A percentile compares a stretch with the other conserved stretches of the same genome.
Evolutionary conservation across 331 rosid genomes (phyloP).

Genomic region (Quercus tomentella): DNA sequence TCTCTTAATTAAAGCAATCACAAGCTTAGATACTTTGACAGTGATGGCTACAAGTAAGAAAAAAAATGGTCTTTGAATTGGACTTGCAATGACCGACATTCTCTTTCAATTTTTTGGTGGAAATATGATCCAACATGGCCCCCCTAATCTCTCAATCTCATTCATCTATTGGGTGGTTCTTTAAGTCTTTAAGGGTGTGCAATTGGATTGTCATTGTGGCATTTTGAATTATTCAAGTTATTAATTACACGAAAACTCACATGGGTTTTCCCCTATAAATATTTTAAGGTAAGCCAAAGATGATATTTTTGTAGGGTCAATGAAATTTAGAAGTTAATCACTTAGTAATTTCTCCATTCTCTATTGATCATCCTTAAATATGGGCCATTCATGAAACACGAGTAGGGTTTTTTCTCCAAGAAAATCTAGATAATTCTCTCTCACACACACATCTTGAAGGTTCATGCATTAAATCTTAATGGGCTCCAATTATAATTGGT

Average conservation of each 20-base stretch:
- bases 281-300: neutral
- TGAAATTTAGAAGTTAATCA: neutral
- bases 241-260: neutral
- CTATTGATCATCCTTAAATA: no score
- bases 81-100: neutral
- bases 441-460: neutral
- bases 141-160: neutral
- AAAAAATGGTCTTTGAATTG: neutral
- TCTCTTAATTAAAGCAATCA: neutral
- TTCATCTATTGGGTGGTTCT: neutral
- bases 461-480: conserved; percentile 27
- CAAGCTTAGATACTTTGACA: conserved; percentile 6
- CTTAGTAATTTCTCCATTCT: no score
- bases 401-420: no score
- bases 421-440: neutral
- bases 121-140: conserved; percentile 9
- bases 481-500: conserved; percentile 13
- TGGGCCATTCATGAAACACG: no score
- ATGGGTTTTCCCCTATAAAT: neutral
- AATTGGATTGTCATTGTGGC: neutral
- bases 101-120: neutral
- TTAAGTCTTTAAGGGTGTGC: neutral
- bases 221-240: no score
- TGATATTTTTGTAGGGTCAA: neutral
- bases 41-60: neutral